phyloP scores from a whole-genome alignment of 2,329 filamentous ascomycete species.

The Colletotrichum sp. region DNA sequence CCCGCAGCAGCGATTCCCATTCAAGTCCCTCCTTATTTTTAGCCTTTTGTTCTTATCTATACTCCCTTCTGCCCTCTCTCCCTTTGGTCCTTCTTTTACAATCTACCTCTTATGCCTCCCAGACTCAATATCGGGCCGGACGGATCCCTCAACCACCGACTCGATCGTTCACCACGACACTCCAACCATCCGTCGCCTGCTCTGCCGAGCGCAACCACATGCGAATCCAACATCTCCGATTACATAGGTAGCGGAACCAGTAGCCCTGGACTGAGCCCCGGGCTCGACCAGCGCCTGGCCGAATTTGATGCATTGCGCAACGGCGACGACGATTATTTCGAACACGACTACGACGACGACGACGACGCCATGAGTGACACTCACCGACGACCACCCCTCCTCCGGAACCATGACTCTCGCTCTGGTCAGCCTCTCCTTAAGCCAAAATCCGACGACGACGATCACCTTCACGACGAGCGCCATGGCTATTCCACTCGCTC shows the following conservation, averaged over 20 bases:
- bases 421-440: slow-evolving; percentile 47
- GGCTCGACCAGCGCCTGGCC: slow-evolving; percentile 19
- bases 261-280: slow-evolving; percentile 4
- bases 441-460: slow-evolving; percentile 34
- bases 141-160: slow-evolving; percentile 17
- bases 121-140: slow-evolving; percentile 18
- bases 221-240: slow-evolving; percentile 21
- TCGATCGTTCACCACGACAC: not conserved
- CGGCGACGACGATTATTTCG: slow-evolving; percentile 26
- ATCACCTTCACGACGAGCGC: slow-evolving; percentile 29
- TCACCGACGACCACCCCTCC: slow-evolving; percentile 48
- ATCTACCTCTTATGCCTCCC: slow-evolving; percentile 18
- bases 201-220: slow-evolving; percentile 14
- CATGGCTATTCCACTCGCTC: slow-evolving; percentile 17
- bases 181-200: slow-evolving; percentile 1
- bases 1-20: slow-evolving; percentile 1
- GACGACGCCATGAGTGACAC: slow-evolving; percentile 49
- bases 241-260: slow-evolving; percentile 19
- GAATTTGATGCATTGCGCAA: slow-evolving; percentile 20
- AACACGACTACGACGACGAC: slow-evolving; percentile 37
- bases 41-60: not conserved
- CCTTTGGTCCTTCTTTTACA: slow-evolving; percentile 1
- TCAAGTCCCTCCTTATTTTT: slow-evolving; percentile 17
- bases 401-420: slow-evolving; percentile 51
- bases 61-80: not conserved